These are phyloP conservation scores for Cerioporus squamosus DNA, from an alignment of 1,284 basidiomycete genomes.

Conservation along the genomic window DNA sequence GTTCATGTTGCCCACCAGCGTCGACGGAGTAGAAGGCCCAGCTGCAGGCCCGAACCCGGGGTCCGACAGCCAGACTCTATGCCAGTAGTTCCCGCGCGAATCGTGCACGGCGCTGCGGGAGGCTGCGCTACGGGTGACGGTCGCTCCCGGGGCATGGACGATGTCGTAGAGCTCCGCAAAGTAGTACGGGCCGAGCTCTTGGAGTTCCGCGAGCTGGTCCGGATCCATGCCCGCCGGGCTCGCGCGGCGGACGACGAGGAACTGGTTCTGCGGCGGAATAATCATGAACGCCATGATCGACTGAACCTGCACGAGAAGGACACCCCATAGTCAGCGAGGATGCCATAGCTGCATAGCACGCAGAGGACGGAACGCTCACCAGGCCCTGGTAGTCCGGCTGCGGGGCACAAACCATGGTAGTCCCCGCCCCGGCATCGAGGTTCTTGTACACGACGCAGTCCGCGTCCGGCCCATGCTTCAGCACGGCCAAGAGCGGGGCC, in stretches of 20 bases:
- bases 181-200: constrained; percentile 6
- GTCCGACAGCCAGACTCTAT: constrained; percentile 56
- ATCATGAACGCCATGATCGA: constrained; percentile 57
- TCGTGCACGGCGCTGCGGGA: constrained; percentile 5
- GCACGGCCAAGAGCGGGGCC: constrained; percentile 43
- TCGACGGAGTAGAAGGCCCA: no score
- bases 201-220: not conserved
- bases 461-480: constrained; percentile 41
- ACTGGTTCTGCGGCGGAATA: constrained; percentile 53
- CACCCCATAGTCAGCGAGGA: not conserved
- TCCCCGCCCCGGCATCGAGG: constrained; percentile 36
- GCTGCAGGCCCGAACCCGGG: constrained; percentile 38
- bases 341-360: constrained; percentile 22
- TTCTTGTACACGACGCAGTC: constrained; percentile 47
- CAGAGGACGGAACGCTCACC: not conserved
- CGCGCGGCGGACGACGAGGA: constrained; percentile 56
- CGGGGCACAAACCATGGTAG: constrained; percentile 29
- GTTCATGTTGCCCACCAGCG: no score
- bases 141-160: not conserved
- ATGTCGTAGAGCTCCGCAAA: constrained; percentile 29
- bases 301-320: constrained; percentile 44
- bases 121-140: constrained; percentile 24
- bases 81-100: constrained; percentile 9
- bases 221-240: constrained; percentile 23
- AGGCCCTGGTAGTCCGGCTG: not conserved